Conservation (phyloP, 2,329 filamentous ascomycete genomes). For the Westerdykella ornata region DNA sequence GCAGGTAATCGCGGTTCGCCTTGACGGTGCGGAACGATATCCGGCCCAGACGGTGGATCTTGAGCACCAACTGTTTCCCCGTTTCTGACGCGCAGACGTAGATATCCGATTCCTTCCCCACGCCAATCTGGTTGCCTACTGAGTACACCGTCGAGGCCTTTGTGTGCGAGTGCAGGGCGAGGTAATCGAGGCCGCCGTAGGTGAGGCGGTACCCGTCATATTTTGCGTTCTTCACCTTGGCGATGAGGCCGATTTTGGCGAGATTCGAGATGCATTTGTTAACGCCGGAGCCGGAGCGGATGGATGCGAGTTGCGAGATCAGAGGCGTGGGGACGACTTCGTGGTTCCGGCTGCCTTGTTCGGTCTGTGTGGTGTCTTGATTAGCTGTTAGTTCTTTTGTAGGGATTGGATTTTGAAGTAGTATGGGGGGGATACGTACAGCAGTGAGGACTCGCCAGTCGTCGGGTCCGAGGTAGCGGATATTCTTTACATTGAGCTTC, state of each 20-base stretch:
- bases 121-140: constrained; percentile 87
- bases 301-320: constrained; percentile 75
- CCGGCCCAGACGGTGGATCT: constrained; percentile 90
- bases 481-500: constrained; percentile 90
- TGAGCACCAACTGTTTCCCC: constrained; percentile 74
- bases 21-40: constrained; percentile 97
- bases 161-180: constrained; percentile 86
- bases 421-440: constrained; percentile 45
- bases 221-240: constrained; percentile 86
- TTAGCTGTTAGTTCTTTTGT: constrained; percentile 34
- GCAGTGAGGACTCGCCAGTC: constrained; percentile 94
- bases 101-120: constrained; percentile 97
- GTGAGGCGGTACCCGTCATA: constrained; percentile 97
- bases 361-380: constrained; percentile 57
- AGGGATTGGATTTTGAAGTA: constrained; percentile 3
- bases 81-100: constrained; percentile 79
- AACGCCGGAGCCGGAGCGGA: constrained; percentile 66
- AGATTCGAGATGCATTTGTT: constrained; percentile 83
- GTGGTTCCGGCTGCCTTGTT: constrained; percentile 92
- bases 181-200: constrained; percentile 94
- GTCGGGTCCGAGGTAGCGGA: constrained; percentile 85
- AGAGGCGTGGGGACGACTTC: constrained; percentile 89
- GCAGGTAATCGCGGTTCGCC: constrained; percentile 89
- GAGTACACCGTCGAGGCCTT: constrained; percentile 77
- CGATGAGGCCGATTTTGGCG: constrained; percentile 87